A percentile compares a stretch with the other conserved stretches of the same genome.
phyloP scores from a whole-genome alignment of 768 basidiomycete genomes.

The Boletus coccyginus region DNA sequence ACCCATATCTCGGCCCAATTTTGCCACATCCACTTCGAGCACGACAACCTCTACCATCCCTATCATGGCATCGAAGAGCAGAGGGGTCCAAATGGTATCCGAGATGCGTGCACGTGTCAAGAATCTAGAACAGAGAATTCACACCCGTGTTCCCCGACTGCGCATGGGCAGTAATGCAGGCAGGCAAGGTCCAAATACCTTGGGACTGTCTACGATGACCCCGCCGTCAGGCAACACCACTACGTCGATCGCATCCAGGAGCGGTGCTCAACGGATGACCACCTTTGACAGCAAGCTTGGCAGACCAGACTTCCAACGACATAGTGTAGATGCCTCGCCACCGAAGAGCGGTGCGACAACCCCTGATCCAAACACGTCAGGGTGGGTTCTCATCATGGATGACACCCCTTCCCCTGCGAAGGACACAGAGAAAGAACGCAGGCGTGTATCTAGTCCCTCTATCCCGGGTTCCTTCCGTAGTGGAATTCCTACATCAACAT shows the following conservation, averaged over 20 bases:
- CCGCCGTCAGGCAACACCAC: conserved; percentile 38
- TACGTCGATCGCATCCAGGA: conserved; percentile 28
- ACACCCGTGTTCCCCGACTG: conserved; percentile 80
- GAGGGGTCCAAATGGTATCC: conserved; percentile 89
- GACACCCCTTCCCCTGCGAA: conserved; percentile 73
- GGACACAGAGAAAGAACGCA: conserved; percentile 51
- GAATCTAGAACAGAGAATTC: conserved; percentile 82
- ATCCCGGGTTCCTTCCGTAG: conserved; percentile 52
- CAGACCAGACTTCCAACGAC: conserved; percentile 35
- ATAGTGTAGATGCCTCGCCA: conserved; percentile 43
- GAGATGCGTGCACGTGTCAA: conserved; percentile 86
- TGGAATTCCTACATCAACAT: conserved; percentile 43
- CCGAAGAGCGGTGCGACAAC: conserved; percentile 39
- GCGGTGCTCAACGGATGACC: conserved; percentile 13
- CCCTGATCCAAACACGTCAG: conserved; percentile 59
- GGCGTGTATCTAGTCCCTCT: conserved; percentile 62
- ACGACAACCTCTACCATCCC: conserved; percentile 30
- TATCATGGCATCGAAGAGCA: conserved; percentile 60
- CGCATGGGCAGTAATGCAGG: conserved; percentile 77
- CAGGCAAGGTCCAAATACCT: conserved; percentile 42
- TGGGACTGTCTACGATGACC: conserved; percentile 33
- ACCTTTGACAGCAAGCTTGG: conserved; percentile 22
- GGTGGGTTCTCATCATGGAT: conserved; percentile 90
- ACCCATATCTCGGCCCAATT: conserved; percentile 37
- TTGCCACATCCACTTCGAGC: conserved; percentile 40